phyloP scores from a whole-genome alignment of 164 flowering plant genomes.

The Echeveria elegans region DNA sequence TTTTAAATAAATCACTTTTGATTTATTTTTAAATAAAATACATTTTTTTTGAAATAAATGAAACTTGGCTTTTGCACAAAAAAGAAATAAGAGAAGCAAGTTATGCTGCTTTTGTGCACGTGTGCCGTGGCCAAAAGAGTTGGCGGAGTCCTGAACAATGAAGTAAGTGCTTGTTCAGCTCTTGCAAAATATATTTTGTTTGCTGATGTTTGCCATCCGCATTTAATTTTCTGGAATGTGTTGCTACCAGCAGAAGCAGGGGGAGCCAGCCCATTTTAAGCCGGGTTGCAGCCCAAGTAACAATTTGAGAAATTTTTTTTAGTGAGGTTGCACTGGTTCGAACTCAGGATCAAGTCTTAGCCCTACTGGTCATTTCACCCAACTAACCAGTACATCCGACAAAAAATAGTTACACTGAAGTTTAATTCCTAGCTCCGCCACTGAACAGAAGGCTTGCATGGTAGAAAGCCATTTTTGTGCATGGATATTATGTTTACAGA shows the following conservation, averaged over 20 bases:
- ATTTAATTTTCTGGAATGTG: background rate
- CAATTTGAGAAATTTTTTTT: too few relatives aligned
- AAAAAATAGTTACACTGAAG: too few relatives aligned
- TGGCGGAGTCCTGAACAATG: background rate
- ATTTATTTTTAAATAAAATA: too few relatives aligned
- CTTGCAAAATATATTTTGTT: background rate
- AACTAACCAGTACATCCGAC: too few relatives aligned
- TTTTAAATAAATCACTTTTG: too few relatives aligned
- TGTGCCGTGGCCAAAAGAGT: background rate
- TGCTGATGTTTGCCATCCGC: background rate
- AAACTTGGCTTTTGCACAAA: slow-evolving; percentile 3
- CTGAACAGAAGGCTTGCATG: background rate
- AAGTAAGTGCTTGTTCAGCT: background rate
- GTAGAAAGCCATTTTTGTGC: background rate
- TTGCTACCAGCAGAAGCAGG: background rate
- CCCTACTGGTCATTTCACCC: too few relatives aligned
- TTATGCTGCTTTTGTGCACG: background rate
- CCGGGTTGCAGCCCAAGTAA: too few relatives aligned
- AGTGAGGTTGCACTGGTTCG: too few relatives aligned
- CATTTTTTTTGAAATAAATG: too few relatives aligned
- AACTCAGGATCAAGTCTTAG: too few relatives aligned
- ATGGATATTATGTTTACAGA: background rate
- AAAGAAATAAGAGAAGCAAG: background rate
- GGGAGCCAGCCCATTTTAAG: too few relatives aligned
- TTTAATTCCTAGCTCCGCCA: too few relatives aligned